A percentile compares a stretch with the other conserved stretches of the same genome.
Conservation (phyloP, 768 basidiomycete genomes). For the Tulasnella sp. region DNA sequence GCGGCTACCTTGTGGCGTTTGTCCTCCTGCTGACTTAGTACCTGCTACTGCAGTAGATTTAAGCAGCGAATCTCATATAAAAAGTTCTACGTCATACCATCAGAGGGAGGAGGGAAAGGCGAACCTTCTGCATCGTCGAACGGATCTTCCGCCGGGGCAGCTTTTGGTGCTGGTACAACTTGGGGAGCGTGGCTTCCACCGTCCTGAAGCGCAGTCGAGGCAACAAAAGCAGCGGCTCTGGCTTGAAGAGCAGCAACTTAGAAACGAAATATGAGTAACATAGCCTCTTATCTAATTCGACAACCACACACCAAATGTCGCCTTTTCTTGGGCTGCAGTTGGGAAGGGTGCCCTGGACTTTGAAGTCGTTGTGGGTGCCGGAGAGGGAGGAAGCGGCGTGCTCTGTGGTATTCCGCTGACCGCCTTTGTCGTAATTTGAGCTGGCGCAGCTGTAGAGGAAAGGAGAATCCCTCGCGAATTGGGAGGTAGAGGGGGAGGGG, state of each 20-base stretch:
- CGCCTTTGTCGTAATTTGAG: background rate
- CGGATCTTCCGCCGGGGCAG: too few relatives aligned
- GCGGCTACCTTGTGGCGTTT: background rate
- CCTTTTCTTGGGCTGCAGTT: background rate
- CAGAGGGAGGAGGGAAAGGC: background rate
- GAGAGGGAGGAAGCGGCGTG: background rate
- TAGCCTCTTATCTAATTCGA: too few relatives aligned
- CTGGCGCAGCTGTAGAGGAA: background rate
- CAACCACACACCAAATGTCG: background rate
- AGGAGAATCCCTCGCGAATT: background rate
- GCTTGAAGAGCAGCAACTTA: background rate
- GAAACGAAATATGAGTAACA: background rate
- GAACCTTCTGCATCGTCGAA: background rate
- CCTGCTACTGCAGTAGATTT: too few relatives aligned
- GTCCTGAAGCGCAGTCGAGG: background rate
- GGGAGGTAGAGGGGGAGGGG: background rate
- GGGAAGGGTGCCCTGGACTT: background rate
- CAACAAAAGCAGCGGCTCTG: background rate
- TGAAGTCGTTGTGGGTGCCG: background rate
- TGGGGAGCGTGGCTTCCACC: background rate
- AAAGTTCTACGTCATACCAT: background rate
- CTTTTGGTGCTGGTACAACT: background rate
- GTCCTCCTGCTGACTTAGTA: background rate
- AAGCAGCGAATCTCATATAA: background rate
- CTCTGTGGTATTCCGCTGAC: background rate